Evolutionary conservation across 805 yeast species (phyloP), one percentile per base, ranked within the genome.

Genomic region (Wickerhamomyces bisporus): DNA sequence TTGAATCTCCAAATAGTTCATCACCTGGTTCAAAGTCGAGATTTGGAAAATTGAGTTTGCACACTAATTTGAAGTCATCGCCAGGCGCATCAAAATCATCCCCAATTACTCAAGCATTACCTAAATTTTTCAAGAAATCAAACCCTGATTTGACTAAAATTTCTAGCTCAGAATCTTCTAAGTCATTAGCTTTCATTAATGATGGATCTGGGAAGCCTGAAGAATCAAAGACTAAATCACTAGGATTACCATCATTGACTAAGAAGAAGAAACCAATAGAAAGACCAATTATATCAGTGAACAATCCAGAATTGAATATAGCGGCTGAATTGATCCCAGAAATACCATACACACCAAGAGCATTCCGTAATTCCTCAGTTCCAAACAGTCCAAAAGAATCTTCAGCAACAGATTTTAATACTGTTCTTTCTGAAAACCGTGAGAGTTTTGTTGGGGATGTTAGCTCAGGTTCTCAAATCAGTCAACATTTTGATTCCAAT

Each of bases 151-250:
- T 43, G 7, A 17, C 33, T 16, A 48, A 48, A 35, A 30, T 49
- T 14, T 12, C 53, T 9, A 28, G 25, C 14, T 49, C 55, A 4
- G 50, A 40, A 16, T 53, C 59, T 2, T 33, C 47, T 4, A 44
- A 41, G 2, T 55, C 59, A 2, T 35, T 55, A 25, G 35, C 54
- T 3, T 48, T 43, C 26, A 55, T 55, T 30, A 55, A 55, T 27
- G 60, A 55, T 38, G 56, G 53, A 3, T 46, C 57, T n/a, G n/a
- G n/a, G n/a, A n/a, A n/a, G n/a, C n/a, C n/a, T n/a, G n/a, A n/a
- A n/a, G n/a, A n/a, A n/a, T n/a, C n/a, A n/a, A n/a, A n/a, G n/a
- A n/a, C n/a, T n/a, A n/a, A n/a, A n/a, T n/a, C n/a, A n/a, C n/a
- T 34, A 30, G 13, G 24, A 33, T 16, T 24, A 3, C 21, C 15